Evolutionary conservation across 1,284 basidiomycete species (phyloP).

Genomic region (Pseudozyma flocculosa): DNA sequence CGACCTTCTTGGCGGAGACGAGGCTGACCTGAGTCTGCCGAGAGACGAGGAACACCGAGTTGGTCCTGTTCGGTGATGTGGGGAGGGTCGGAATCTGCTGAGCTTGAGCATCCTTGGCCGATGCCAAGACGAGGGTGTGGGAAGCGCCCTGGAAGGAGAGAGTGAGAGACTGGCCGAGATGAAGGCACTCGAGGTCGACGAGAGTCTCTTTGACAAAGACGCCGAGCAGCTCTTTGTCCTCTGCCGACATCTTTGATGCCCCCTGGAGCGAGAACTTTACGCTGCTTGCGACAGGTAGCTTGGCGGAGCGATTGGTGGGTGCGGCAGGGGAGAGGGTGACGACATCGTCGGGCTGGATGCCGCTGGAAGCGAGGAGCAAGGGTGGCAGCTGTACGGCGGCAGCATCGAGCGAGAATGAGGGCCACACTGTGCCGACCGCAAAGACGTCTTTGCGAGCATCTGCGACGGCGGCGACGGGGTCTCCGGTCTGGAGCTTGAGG

Average conservation of each 20-base stretch:
- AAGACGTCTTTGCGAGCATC: background rate
- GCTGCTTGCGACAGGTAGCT: slow-evolving; percentile 19
- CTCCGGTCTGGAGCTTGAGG: slow-evolving; percentile 26
- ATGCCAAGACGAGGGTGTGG: background rate
- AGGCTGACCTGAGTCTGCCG: slow-evolving; percentile 59
- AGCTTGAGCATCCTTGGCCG: slow-evolving; percentile 71
- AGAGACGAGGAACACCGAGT: slow-evolving; percentile 40
- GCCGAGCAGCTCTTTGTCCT: slow-evolving; percentile 58
- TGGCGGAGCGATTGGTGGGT: slow-evolving; percentile 7
- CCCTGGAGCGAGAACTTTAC: slow-evolving; percentile 27
- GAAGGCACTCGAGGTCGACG: slow-evolving; percentile 38
- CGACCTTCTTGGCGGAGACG: slow-evolving; percentile 10
- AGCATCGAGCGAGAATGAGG: slow-evolving; percentile 19
- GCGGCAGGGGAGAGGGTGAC: slow-evolving; percentile 9
- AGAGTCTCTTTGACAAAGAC: slow-evolving; percentile 60
- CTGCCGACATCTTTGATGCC: too few species aligned
- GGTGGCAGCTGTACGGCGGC: slow-evolving; percentile 17
- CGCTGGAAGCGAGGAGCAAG: slow-evolving; percentile 2
- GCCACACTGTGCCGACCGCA: slow-evolving; percentile 22
- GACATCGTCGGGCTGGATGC: slow-evolving; percentile 10
- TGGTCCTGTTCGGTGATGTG: slow-evolving; percentile 4
- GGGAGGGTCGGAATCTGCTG: slow-evolving; percentile 64
- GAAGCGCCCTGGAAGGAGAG: slow-evolving; percentile 16
- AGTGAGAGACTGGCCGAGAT: slow-evolving; percentile 6
- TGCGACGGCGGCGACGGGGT: slow-evolving; percentile 10